Base-by-base conservation (phyloP, 768 basidiomycete genomes). In the Russula foetens region DNA sequence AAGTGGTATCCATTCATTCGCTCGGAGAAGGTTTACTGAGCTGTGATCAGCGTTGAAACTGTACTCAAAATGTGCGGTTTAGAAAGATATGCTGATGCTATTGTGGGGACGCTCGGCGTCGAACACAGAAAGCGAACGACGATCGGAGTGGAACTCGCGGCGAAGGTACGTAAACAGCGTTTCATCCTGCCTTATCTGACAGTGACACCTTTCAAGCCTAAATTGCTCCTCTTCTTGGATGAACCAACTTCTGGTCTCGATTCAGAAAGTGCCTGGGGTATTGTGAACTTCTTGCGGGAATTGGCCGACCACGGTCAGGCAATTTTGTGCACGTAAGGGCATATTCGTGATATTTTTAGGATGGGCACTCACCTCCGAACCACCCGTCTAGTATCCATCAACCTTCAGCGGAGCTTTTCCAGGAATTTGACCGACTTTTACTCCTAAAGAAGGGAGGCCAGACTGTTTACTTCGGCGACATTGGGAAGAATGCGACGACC, bases 171-270 rank as follows among this genome's bases (percentile, higher is more conserved):
- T 48, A 8, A 26, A 23, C 11, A 2, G 28, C 17, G 15, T 2
- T 38, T 2, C 4, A 3, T n/a, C 12, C 0, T 7, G 23, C 7
- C 33, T 1, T 14, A 24, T 19, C 33, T 45, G 3, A 24, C 50
- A 19, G 4, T 47, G 29, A 29, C 29, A n/a, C 33, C 17, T 28
- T 35, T 3, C 31, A 51, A 84, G 84, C 92, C 91, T 1, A 82
- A 83, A 69, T 75, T 93, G 0, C 76, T 96, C 0, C 78, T 95
- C 19, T 94, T 95, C 77, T 73, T 92, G 38, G 92, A 94, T 68
- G 92, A 95, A 70, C 93, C 93, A 0, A 95, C 92, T 0, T 74
- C 89, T 26, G 91, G 92, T 35, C 76, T 94, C 17, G 90, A 92
- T 70, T 91, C 90, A 3, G 90, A 92, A 71, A 88, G 85, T 56